These are phyloP conservation scores for Podospora australis DNA, from an alignment of 495 filamentous ascomycete species.

Conservation along the genomic window DNA sequence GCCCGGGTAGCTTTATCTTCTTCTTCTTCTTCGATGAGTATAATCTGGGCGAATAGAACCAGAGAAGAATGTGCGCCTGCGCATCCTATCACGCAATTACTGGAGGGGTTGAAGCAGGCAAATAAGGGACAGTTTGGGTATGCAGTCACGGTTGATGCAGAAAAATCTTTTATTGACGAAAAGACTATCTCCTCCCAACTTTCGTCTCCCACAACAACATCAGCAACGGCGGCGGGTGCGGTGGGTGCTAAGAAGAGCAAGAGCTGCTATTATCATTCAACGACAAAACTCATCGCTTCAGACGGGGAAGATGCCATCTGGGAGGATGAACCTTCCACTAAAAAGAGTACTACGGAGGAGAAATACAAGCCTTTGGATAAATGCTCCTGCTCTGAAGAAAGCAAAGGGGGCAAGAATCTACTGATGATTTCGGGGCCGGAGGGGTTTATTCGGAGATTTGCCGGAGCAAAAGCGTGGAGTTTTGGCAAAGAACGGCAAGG, in stretches of 20 bases:
- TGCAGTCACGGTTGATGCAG: conserved; percentile 74
- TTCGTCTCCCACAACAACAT: neutral
- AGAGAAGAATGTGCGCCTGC: conserved; percentile 28
- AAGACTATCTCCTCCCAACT: neutral
- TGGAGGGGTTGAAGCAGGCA: conserved; percentile 52
- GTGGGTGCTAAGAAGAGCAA: neutral
- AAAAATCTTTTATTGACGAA: conserved; percentile 52
- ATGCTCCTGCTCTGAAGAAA: neutral
- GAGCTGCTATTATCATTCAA: conserved; percentile 5
- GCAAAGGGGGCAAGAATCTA: conserved; percentile 43
- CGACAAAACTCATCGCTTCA: neutral
- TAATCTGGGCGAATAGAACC: conserved; percentile 39
- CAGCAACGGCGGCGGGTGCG: neutral
- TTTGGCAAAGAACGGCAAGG: conserved; percentile 69
- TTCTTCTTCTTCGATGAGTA: no score
- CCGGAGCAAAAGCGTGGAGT: conserved; percentile 69
- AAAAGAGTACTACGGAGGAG: no score
- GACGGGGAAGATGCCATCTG: neutral
- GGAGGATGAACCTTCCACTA: no score
- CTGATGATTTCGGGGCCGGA: conserved; percentile 83
- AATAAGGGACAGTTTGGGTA: conserved; percentile 52
- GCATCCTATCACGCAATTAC: conserved; percentile 47
- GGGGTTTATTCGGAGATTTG: conserved; percentile 75
- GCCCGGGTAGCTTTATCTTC: conserved; percentile 57
- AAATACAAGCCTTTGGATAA: no score